Evolutionary conservation across 345 rosid genomes (phyloP), one percentile per base, ranked within the genome.

Genomic region (Populus euphratica): DNA sequence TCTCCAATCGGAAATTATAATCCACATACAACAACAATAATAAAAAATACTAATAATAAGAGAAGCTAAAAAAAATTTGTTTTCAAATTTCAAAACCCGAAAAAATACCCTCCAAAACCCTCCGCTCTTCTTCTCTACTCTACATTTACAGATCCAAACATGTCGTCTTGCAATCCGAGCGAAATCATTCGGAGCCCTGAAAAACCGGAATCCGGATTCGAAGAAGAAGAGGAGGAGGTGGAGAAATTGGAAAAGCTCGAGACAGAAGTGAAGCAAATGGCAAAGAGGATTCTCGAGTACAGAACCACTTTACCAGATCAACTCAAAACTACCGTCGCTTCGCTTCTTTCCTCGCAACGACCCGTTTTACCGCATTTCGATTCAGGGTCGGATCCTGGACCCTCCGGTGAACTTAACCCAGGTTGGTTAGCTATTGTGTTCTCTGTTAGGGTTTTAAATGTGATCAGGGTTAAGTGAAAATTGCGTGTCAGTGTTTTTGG

Each of bases 271-370:
- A 82, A 67, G 84, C 83, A 86, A 73, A 84, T 93, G 94, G 94
- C 90, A 12, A 80, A 79, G 77, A 91, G 85, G 86, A 85, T 94
- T 52, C 80, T 85, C 21, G 89, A 90, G 17, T 90, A 83, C 85
- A 84, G 96, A 76, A 75, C 86, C 76, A 86, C 87, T 73, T 86
- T 93, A 49, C 97, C 97, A 36, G 93, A 87, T 67, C 86, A 87
- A 82, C 90, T 94, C 64, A 87, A 79, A 75, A 68, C 77, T 68
- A 82, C 93, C 3, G 82, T 89, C 21, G 73, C 84, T 47, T 86
- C 89, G 10, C 79, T 87, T 75, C 87, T 90, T 70, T 85, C 90
- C 36, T 71, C 85, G 23, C 88, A 84, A 23, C 68, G 88, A 77
- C 87, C 90, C 56, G 11, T 77, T 59, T 71, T 85, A 0, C 76